A percentile compares a stretch with the other conserved stretches of the same genome.
These are phyloP conservation scores for Penicillium sclerotigenum DNA, from an alignment of 2,329 filamentous ascomycete species.

Conservation along the genomic window DNA sequence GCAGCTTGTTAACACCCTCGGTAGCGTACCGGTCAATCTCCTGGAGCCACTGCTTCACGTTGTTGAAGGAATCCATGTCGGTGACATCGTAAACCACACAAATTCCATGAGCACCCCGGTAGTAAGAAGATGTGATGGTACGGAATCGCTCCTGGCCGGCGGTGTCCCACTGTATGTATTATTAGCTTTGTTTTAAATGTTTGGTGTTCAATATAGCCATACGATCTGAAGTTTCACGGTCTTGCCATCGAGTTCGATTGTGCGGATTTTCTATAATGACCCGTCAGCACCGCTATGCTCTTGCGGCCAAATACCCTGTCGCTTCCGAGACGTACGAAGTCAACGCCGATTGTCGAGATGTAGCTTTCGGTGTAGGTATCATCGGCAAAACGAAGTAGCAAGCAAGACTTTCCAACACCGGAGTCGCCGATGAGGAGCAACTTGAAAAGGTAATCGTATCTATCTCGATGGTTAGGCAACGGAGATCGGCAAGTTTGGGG, in stretches of 20 bases:
- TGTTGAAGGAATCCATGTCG: conserved; percentile 99
- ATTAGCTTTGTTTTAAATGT: conserved; percentile 10
- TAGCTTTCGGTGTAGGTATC: conserved; percentile 99
- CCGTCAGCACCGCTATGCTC: conserved; percentile 19
- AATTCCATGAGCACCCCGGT: conserved; percentile 97
- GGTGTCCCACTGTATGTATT: conserved; percentile 79
- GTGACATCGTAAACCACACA: conserved; percentile 99
- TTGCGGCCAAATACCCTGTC: conserved; percentile 2
- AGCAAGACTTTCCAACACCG: conserved; percentile 99
- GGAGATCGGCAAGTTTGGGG: conserved; percentile 15
- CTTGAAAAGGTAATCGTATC: conserved; percentile 99
- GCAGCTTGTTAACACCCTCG: conserved; percentile 98
- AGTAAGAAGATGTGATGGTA: conserved; percentile 99
- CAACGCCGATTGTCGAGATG: conserved; percentile 99
- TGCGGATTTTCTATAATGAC: conserved; percentile 85
- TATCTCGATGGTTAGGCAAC: conserved; percentile 44
- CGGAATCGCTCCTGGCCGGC: conserved; percentile 99
- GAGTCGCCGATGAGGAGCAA: conserved; percentile 99
- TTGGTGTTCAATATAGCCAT: conserved; percentile 26
- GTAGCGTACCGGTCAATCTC: conserved; percentile 99
- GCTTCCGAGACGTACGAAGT: conserved; percentile 70
- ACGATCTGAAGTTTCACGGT: conserved; percentile 99
- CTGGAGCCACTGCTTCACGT: conserved; percentile 99
- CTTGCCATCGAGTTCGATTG: conserved; percentile 98
- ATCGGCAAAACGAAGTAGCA: conserved; percentile 96